phyloP scores from a whole-genome alignment of 352 stramenopile species.

The Globisporangium iwayamae region DNA sequence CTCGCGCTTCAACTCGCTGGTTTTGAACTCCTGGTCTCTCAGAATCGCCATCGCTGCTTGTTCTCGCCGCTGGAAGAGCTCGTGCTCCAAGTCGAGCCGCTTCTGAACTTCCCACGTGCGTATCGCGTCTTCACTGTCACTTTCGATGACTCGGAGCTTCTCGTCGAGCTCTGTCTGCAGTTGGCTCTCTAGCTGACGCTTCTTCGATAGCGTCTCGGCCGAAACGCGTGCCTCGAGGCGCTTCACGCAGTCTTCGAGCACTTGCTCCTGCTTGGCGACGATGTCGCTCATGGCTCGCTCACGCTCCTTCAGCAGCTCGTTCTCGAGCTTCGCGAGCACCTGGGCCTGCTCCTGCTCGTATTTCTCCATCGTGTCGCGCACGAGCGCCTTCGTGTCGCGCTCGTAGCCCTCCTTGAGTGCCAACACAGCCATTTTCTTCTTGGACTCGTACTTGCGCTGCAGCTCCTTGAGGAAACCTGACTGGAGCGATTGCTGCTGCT shows the following conservation, averaged over 20 bases:
- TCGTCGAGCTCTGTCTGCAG: conserved; percentile 33
- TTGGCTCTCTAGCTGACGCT: conserved; percentile 27
- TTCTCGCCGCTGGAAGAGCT: conserved; percentile 40
- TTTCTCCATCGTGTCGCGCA: conserved; percentile 39
- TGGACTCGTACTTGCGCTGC: conserved; percentile 61
- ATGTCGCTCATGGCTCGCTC: conserved; percentile 32
- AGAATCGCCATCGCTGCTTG: conserved; percentile 29
- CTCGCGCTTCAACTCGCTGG: conserved; percentile 35
- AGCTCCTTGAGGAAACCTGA: conserved; percentile 42
- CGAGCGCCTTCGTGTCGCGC: conserved; percentile 41
- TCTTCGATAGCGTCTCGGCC: conserved; percentile 33
- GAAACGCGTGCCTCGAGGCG: conserved; percentile 35
- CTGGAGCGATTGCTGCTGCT: conserved; percentile 37
- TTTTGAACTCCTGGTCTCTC: conserved; percentile 42
- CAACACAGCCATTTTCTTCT: conserved; percentile 51
- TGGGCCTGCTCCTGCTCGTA: conserved; percentile 41
- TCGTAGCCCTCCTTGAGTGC: conserved; percentile 47
- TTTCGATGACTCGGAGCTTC: conserved; percentile 28
- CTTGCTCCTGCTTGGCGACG: conserved; percentile 30
- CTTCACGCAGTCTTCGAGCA: conserved; percentile 33
- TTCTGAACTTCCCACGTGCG: conserved; percentile 43
- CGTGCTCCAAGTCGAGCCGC: conserved; percentile 39
- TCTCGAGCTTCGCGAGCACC: conserved; percentile 25
- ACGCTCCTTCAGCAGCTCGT: conserved; percentile 28
- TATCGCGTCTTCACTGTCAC: conserved; percentile 24